Evolutionary conservation across 495 filamentous ascomycete species (phyloP), one percentile per base, ranked within the genome.

Genomic region (Xylaria sp.): DNA sequence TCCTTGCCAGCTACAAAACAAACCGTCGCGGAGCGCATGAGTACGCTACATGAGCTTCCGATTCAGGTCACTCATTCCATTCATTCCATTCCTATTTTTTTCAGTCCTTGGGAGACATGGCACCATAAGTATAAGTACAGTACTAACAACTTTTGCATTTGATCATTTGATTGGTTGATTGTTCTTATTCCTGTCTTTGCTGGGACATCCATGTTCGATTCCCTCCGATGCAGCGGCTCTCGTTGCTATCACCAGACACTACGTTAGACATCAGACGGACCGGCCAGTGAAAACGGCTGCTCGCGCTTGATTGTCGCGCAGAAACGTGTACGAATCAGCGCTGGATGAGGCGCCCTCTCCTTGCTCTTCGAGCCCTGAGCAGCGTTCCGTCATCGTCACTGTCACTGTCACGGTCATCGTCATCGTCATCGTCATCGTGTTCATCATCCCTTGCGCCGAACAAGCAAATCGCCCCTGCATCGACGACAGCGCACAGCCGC

Each of bases 341-440:
- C 50, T 71, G 69, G 17, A 71, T 71, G 69, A 64, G 69, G 61
- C 37, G 35, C 29, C 53, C 52, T 40, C 69, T 59, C 35, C 61
- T 44, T 8, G 44, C 61, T 52, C 43, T 59, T 71, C 69, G 69
- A 66, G 61, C 50, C 52, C 41, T 58, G 69, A 71, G 50, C 40
- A 46, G 43, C 69, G 3, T 66, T n/a, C 46, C 33, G 26, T 11
- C 41, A n/a, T n/a, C n/a, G n/a, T n/a, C n/a, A n/a, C n/a, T n/a
- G n/a, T n/a, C n/a, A n/a, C n/a, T n/a, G n/a, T n/a, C n/a, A n/a
- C n/a, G n/a, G n/a, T n/a, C n/a, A n/a, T n/a, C n/a, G n/a, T n/a
- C n/a, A n/a, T n/a, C n/a, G n/a, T n/a, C n/a, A n/a, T n/a, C n/a
- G n/a, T n/a, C n/a, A n/a, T n/a, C n/a, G n/a, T n/a, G n/a, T n/a